Base-by-base conservation (phyloP, 2,329 filamentous ascomycete species). In the Colletotrichum somersetense region DNA sequence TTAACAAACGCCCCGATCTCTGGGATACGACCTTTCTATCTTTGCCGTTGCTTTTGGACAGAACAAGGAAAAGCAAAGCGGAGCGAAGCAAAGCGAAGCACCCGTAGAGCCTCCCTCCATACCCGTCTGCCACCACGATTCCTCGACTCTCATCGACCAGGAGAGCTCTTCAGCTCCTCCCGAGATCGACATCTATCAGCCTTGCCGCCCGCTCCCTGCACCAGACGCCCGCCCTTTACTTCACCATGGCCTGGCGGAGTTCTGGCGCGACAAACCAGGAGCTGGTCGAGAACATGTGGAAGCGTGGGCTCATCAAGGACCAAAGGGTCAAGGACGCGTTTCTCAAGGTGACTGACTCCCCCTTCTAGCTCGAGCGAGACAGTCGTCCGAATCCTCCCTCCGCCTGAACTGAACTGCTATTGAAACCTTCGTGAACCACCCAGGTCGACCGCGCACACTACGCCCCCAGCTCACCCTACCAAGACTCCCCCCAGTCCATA, bases 391-490 rank as follows among this genome's bases (percentile, higher is more conserved):
- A 12, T 14, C 2, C 48, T 48, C n/a, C 2, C 48, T 48, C n/a
- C n/a, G 20, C 46, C n/a, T 26, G 26, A 26, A 26, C n/a, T n/a
- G 46, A 23, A 48, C 42, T 20, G 35, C 44, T 18, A 30, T 14
- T 50, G 46, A 52, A 11, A 16, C 52, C 48, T 26, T 8, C 48
- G 26, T 30, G 35, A 62, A 23, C 30, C 12, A 23, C 30, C 12
- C 75, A 95, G 91, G 94, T 98, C 79, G 96, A 99, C 82, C 90
- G 96, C 73, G 95, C 89, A 0, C 89, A 98, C 82, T 98, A 96
- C 83, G 89, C 93, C 18, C 93, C 93, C 4, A 78, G 81, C 0
- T 80, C 80, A 12, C 90, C 96, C 3, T 98, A 98, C 79, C 80
- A 85, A 67, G 88, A 90, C 81, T 83, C 82, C 0, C 88, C 87